These are phyloP conservation scores for Fraxinus sp. DNA, from an alignment of 305 asterid species.

Conservation along the genomic window DNA sequence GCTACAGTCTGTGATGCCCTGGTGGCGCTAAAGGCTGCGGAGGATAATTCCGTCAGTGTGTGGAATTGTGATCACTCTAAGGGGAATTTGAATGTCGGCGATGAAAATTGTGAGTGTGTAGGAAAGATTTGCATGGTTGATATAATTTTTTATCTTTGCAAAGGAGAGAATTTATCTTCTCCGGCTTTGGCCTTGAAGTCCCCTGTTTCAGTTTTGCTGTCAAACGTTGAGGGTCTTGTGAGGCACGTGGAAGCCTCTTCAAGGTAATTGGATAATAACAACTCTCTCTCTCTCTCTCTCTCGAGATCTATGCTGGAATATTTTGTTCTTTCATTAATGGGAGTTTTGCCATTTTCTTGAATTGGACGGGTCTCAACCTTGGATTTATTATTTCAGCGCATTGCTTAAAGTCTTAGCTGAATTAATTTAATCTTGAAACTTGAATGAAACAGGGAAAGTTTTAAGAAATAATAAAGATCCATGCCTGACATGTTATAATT, in stretches of 20 bases:
- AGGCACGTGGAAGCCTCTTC: constrained; percentile 65
- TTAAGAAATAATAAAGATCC: neutral
- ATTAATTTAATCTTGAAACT: neutral
- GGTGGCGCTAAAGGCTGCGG: constrained; percentile 53
- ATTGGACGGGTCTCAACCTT: neutral
- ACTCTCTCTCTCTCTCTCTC: neutral
- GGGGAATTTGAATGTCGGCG: constrained; percentile 16
- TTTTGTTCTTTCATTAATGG: neutral
- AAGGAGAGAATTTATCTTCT: no score
- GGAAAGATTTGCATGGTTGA: constrained; percentile 86
- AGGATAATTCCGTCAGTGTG: constrained; percentile 51
- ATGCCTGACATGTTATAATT: neutral
- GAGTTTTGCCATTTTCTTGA: neutral
- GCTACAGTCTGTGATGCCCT: constrained; percentile 64
- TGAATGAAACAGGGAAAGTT: neutral
- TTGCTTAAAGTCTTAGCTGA: neutral
- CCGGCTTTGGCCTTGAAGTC: neutral
- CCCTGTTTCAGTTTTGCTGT: no score
- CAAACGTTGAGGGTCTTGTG: no score
- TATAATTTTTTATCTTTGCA: neutral
- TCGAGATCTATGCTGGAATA: neutral
- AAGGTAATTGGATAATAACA: constrained; percentile 41
- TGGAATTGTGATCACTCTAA: constrained; percentile 70
- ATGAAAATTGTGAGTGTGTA: constrained; percentile 47
- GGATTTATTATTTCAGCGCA: neutral